Evolutionary conservation across 176 grass and related monocot species (phyloP).

Genomic region (Eremochloa ophiuroides): DNA sequence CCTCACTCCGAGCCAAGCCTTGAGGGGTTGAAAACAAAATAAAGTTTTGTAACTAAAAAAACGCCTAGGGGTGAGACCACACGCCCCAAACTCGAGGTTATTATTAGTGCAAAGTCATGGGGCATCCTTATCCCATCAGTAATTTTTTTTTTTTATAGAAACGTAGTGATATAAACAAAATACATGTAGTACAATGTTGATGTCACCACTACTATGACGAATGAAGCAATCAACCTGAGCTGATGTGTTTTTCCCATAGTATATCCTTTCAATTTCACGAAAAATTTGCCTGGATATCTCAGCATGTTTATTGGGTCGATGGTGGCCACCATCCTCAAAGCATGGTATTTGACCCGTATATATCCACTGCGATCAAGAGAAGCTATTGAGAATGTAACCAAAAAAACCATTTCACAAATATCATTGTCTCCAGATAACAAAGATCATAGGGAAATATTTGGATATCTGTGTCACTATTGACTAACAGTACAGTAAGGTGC

Average conservation of each 20-base stretch:
- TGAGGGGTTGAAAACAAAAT: no score
- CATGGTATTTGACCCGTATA: conserved; percentile 89
- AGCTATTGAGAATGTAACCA: neutral
- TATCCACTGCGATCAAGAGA: conserved; percentile 66
- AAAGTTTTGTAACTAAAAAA: no score
- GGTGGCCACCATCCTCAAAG: conserved; percentile 90
- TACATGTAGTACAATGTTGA: neutral
- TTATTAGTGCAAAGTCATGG: neutral
- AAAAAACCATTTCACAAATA: conserved; percentile 1
- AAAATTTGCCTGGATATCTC: conserved; percentile 93
- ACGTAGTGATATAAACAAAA: neutral
- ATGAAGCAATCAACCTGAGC: conserved; percentile 51
- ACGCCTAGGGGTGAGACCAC: no score
- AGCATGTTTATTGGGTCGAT: conserved; percentile 85
- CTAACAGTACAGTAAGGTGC: conserved; percentile 14
- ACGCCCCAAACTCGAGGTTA: no score
- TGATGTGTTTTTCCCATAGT: conserved; percentile 52
- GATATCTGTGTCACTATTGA: conserved; percentile 6
- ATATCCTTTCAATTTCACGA: conserved; percentile 74
- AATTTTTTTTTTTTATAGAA: neutral
- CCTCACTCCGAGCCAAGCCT: no score
- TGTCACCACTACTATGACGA: neutral
- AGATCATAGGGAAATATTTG: neutral
- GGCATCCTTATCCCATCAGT: neutral
- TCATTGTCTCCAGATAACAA: neutral